These are phyloP conservation scores for Pseudogymnoascus sp. DNA, from an alignment of 2,329 filamentous ascomycete genomes.

Conservation along the genomic window DNA sequence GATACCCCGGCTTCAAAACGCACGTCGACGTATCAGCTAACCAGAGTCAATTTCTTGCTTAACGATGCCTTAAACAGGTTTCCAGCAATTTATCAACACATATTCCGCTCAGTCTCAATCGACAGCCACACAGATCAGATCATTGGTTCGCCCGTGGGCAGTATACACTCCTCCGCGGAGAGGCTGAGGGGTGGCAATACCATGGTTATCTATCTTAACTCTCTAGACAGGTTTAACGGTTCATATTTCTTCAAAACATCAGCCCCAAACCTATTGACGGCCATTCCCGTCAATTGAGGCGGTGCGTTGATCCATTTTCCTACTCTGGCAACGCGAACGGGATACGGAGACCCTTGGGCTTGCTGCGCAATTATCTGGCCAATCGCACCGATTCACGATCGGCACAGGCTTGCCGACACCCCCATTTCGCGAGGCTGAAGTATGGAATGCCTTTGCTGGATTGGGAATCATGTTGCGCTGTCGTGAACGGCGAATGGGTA, in stretches of 20 bases:
- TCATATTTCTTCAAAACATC: not conserved
- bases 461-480: not conserved
- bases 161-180: not conserved
- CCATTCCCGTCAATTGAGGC: not conserved
- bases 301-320: not conserved
- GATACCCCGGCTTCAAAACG: not conserved
- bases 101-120: not conserved
- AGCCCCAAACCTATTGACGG: not conserved
- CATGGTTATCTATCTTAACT: not conserved
- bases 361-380: not conserved
- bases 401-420: not conserved
- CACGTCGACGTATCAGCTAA: not conserved
- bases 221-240: not conserved
- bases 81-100: not conserved
- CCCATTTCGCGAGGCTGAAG: not conserved
- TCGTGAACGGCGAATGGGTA: not conserved
- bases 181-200: not conserved
- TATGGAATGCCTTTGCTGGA: not conserved
- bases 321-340: not conserved
- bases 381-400: not conserved
- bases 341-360: not conserved
- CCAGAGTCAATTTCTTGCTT: not conserved
- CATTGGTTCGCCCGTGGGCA: not conserved
- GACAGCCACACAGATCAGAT: not conserved
- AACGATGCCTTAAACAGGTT: not conserved